Evolutionary conservation across 2,329 filamentous ascomycete genomes (phyloP).

Genomic region (Periconia sp.): DNA sequence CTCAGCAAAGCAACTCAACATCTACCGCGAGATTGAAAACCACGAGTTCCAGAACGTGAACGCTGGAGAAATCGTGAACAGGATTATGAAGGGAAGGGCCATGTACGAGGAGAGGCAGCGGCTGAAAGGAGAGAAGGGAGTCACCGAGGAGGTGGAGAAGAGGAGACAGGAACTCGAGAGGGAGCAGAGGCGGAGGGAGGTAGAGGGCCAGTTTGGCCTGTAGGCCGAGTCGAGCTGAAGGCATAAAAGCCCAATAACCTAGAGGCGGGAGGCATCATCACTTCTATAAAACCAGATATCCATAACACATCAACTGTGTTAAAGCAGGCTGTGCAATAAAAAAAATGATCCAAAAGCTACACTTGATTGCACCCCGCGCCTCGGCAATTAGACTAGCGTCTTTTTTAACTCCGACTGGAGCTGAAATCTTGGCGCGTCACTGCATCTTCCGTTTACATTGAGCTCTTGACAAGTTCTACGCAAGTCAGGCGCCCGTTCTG

Average conservation of each 20-base stretch:
- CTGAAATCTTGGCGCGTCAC: too few species aligned
- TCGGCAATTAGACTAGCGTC: too few species aligned
- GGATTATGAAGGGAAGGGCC: slow-evolving; percentile 85
- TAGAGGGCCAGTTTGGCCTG: slow-evolving; percentile 49
- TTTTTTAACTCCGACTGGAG: too few species aligned
- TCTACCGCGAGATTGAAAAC: slow-evolving; percentile 78
- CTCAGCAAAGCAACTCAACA: slow-evolving; percentile 79
- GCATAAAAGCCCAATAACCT: too few species aligned
- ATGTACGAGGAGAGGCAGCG: slow-evolving; percentile 92
- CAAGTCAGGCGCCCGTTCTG: too few species aligned
- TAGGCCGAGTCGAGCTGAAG: slow-evolving; percentile 12
- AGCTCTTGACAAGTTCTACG: too few species aligned
- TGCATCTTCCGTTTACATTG: too few species aligned
- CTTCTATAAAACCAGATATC: too few species aligned
- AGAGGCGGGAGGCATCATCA: neutral
- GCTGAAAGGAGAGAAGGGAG: slow-evolving; percentile 85
- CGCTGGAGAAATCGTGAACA: slow-evolving; percentile 86
- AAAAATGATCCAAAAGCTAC: too few species aligned
- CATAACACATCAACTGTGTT: too few species aligned
- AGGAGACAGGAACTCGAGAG: slow-evolving; percentile 46
- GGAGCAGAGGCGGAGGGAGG: slow-evolving; percentile 43
- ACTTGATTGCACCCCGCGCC: too few species aligned
- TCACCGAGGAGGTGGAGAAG: slow-evolving; percentile 66
- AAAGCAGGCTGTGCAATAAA: too few species aligned
- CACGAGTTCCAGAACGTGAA: slow-evolving; percentile 90